These are phyloP conservation scores for Knoxia roxburghii DNA, from an alignment of 257 asterid genomes.

Conservation along the genomic window DNA sequence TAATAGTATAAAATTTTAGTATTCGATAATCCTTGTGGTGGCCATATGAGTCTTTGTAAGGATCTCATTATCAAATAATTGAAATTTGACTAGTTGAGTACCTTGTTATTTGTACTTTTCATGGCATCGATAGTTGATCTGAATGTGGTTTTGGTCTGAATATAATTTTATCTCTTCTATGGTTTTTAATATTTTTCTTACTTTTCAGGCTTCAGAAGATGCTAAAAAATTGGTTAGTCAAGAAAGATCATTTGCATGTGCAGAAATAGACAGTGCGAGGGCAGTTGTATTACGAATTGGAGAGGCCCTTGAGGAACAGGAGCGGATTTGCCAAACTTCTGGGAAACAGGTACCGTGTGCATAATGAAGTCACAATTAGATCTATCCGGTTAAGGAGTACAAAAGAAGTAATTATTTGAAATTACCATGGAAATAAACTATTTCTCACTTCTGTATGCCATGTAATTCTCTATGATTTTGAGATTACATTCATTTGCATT, in stretches of 20 bases:
- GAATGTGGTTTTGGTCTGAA: neutral
- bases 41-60: neutral
- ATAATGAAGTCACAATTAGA: neutral
- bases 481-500: neutral
- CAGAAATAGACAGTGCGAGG: conserved; percentile 96
- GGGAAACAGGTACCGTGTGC: conserved; percentile 59
- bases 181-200: conserved; percentile 4
- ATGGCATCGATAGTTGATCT: neutral
- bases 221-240: conserved; percentile 92
- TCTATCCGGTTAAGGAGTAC: neutral
- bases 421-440: neutral
- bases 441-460: neutral
- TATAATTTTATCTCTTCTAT: neutral
- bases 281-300: conserved; percentile 95
- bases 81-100: neutral
- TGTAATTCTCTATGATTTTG: neutral
- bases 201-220: conserved; percentile 88
- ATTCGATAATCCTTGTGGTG: neutral
- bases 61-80: neutral
- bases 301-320: conserved; percentile 94
- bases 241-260: conserved; percentile 98
- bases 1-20: too few species aligned
- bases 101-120: neutral
- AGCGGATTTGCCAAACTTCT: conserved; percentile 52
- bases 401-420: neutral